Conservation (phyloP, 768 basidiomycete species). For the Trametes gibbosa region DNA sequence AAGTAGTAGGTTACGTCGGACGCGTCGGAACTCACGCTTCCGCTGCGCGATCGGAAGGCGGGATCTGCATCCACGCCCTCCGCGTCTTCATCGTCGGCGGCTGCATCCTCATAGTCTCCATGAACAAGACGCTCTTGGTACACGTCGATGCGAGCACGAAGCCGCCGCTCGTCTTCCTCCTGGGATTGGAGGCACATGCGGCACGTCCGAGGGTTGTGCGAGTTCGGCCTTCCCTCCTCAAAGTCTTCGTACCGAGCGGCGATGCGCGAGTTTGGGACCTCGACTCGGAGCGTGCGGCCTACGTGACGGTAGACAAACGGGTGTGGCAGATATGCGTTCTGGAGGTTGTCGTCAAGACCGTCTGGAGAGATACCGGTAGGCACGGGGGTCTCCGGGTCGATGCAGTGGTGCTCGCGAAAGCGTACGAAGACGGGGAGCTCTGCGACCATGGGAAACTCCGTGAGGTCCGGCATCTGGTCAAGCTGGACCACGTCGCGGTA, state of each 20-base stretch:
- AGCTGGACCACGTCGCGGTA: constrained; percentile 31
- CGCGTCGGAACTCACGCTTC: constrained; percentile 5
- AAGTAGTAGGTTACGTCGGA: constrained; percentile 19
- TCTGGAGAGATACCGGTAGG: constrained; percentile 23
- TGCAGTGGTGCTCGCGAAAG: constrained; percentile 52
- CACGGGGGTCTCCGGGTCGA: constrained; percentile 38
- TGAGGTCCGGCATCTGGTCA: constrained; percentile 25
- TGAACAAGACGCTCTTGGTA: constrained; percentile 10
- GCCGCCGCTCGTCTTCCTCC: constrained; percentile 9
- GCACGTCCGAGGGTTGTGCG: constrained; percentile 44
- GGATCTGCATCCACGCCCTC: background rate
- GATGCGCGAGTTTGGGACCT: constrained; percentile 2
- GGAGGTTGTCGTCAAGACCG: constrained; percentile 36
- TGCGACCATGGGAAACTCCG: constrained; percentile 31
- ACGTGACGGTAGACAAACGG: constrained; percentile 7
- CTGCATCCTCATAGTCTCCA: constrained; percentile 7
- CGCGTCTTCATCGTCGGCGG: background rate
- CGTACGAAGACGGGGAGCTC: constrained; percentile 58
- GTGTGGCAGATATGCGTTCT: constrained; percentile 40
- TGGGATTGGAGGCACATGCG: constrained; percentile 15
- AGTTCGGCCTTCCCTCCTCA: constrained; percentile 34
- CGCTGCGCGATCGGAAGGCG: background rate
- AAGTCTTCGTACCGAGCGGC: constrained; percentile 42
- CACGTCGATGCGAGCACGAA: constrained; percentile 10
- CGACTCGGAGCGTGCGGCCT: constrained; percentile 9